Percentiles rank a stretch among this genome's conserved stretches.
Conservation (phyloP, 2,329 filamentous ascomycete species). For the Aspergillus glaucus region DNA sequence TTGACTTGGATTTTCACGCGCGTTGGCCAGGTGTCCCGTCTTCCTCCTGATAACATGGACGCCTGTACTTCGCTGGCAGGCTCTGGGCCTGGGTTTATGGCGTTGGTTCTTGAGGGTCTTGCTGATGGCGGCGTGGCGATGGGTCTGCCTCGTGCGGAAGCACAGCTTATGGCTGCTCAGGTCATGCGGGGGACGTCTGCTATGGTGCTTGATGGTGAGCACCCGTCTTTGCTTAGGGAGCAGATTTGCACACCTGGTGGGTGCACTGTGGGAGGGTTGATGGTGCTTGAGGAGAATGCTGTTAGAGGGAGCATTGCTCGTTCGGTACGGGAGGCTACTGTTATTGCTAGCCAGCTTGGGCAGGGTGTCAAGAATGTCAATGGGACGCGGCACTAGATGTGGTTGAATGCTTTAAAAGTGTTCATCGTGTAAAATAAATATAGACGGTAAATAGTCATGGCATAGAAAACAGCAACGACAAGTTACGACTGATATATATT, state of each 20-base stretch:
- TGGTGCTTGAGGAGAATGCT: slow-evolving; percentile 53
- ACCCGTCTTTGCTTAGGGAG: slow-evolving; percentile 55
- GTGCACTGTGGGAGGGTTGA: slow-evolving; percentile 56
- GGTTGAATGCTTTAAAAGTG: background rate
- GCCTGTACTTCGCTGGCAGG: slow-evolving; percentile 54
- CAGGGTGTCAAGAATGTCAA: background rate
- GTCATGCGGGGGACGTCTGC: slow-evolving; percentile 53
- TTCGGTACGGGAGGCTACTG: slow-evolving; percentile 22
- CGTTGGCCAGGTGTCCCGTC: slow-evolving; percentile 42
- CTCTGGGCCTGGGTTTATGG: slow-evolving; percentile 54
- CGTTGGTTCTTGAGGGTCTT: slow-evolving; percentile 55
- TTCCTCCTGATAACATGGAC: slow-evolving; percentile 50
- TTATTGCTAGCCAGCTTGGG: background rate
- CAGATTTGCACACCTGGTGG: slow-evolving; percentile 58
- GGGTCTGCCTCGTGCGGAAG: slow-evolving; percentile 55
- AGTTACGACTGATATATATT: background rate
- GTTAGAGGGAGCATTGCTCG: slow-evolving; percentile 51
- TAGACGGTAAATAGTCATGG: background rate
- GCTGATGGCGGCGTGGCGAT: slow-evolving; percentile 58
- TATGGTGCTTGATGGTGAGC: slow-evolving; percentile 53
- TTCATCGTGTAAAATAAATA: background rate
- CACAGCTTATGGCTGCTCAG: slow-evolving; percentile 57
- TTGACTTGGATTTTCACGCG: slow-evolving; percentile 48
- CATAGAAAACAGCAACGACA: background rate
- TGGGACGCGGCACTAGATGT: background rate